A percentile compares a stretch with the other conserved stretches of the same genome.
Evolutionary conservation across 176 grass and related monocot genomes (phyloP).

Genomic region (Microstegium vimineum): DNA sequence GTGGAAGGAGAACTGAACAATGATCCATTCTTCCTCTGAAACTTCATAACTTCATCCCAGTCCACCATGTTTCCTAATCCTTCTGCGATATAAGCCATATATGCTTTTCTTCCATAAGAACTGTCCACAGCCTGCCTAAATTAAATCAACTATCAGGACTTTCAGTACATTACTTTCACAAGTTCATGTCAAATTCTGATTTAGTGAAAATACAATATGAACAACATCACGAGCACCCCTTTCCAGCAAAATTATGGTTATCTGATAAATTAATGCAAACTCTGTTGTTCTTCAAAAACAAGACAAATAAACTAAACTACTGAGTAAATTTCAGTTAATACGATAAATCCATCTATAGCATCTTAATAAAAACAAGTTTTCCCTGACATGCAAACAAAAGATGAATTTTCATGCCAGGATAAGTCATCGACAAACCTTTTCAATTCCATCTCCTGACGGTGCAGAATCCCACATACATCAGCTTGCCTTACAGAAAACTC

Average conservation of each 20-base stretch:
- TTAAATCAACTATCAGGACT: neutral
- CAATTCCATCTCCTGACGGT: constrained; percentile 42
- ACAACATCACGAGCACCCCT: neutral
- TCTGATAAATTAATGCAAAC: neutral
- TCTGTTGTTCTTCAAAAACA: neutral
- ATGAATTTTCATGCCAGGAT: neutral
- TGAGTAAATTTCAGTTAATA: neutral
- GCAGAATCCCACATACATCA: constrained; percentile 27
- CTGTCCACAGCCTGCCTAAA: constrained; percentile 34
- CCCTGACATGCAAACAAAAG: neutral
- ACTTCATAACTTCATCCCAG: constrained; percentile 55
- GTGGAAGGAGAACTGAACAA: constrained; percentile 67
- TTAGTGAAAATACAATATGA: neutral
- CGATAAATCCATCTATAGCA: neutral
- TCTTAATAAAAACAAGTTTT: neutral
- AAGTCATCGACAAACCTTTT: constrained; percentile 38
- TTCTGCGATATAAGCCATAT: constrained; percentile 71
- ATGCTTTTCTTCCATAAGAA: constrained; percentile 50
- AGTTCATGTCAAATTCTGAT: neutral
- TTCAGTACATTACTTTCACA: neutral
- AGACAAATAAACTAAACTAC: neutral
- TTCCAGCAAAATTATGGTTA: neutral
- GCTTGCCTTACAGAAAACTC: constrained; percentile 34
- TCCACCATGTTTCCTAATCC: constrained; percentile 51
- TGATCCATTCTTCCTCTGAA: constrained; percentile 71